Conservation (phyloP, 345 rosid species). For the Aquilaria malaccensis region DNA sequence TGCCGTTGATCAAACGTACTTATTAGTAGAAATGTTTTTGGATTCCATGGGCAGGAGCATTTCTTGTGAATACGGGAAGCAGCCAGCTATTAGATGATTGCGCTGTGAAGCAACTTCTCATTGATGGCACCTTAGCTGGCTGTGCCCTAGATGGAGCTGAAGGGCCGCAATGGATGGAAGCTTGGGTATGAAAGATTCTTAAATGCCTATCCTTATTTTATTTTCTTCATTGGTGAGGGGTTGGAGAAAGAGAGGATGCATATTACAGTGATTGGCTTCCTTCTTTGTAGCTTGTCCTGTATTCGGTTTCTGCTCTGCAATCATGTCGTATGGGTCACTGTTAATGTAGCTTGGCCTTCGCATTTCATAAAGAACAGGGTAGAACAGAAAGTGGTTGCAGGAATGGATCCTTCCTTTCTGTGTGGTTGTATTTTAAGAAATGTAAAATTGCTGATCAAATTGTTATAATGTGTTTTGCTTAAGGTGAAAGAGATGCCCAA, state of each 20-base stretch:
- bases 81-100: constrained; percentile 94
- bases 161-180: constrained; percentile 99
- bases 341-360: too few species aligned
- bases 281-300: not conserved
- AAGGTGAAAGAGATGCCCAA: constrained; percentile 99
- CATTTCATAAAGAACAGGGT: constrained; percentile 32
- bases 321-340: too few species aligned
- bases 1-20: constrained; percentile 6
- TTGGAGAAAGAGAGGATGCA: too few species aligned
- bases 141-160: constrained; percentile 98
- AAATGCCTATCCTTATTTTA: not conserved
- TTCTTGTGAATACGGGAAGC: constrained; percentile 96
- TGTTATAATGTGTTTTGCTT: constrained; percentile 11
- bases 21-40: not conserved
- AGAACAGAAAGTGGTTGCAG: constrained; percentile 21
- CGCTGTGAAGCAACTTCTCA: constrained; percentile 82
- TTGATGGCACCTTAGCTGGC: constrained; percentile 95
- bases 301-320: too few species aligned
- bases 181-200: constrained; percentile 67
- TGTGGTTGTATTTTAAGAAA: not conserved
- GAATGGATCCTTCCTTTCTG: not conserved
- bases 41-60: constrained; percentile 55
- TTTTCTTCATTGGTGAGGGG: too few species aligned
- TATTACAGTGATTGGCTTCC: not conserved
- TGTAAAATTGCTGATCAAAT: not conserved